A percentile compares a stretch with the other conserved stretches of the same genome.
Conservation (phyloP, 2,329 filamentous ascomycete genomes). For the Botrytis medusae region DNA sequence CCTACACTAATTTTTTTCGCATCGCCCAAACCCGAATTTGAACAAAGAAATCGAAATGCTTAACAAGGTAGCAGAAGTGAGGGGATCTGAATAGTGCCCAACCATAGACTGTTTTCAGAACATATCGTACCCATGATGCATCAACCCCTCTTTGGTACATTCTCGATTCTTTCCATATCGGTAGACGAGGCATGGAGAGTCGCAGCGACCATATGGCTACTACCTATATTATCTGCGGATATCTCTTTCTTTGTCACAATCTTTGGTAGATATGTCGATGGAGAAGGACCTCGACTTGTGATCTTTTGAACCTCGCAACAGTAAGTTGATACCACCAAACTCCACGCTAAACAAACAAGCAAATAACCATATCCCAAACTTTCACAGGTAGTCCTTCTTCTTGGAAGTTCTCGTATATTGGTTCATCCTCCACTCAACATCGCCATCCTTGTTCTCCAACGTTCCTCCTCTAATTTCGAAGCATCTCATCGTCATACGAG, state of each 20-base stretch:
- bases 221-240: constrained; percentile 20
- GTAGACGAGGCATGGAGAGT: constrained; percentile 23
- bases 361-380: constrained; percentile 26
- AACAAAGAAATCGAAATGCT: constrained; percentile 22
- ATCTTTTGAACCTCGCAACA: constrained; percentile 18
- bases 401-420: constrained; percentile 91
- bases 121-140: constrained; percentile 10
- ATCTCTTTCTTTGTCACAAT: constrained; percentile 18
- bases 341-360: constrained; percentile 37
- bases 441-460: constrained; percentile 89
- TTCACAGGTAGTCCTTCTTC: constrained; percentile 93
- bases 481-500: constrained; percentile 93
- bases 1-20: neutral
- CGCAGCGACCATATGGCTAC: constrained; percentile 21
- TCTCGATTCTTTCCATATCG: constrained; percentile 12
- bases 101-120: neutral
- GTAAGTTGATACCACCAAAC: constrained; percentile 35
- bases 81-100: neutral
- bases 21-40: constrained; percentile 6
- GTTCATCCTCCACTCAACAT: constrained; percentile 94
- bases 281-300: constrained; percentile 19
- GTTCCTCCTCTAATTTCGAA: constrained; percentile 93
- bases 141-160: neutral
- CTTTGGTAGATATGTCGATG: constrained; percentile 20
- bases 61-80: constrained; percentile 22